Base-by-base conservation (phyloP, 768 basidiomycete species). In the Tylopilus cervinicoccineus region DNA sequence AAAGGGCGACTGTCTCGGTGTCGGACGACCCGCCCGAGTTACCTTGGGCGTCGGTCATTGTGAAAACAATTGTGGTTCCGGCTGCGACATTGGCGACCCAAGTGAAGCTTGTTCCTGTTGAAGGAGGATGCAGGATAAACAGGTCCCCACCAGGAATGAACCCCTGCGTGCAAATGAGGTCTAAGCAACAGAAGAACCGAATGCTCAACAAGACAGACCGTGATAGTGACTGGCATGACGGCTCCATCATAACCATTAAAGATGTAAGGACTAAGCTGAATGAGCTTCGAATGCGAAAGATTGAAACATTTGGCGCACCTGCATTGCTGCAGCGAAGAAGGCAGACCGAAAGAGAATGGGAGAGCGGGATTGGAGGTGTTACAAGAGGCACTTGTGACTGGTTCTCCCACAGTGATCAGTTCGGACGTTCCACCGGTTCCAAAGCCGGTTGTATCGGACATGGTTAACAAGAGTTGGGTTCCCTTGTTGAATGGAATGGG, bases 371-470 rank as follows among this genome's bases (percentile, higher is more conserved):
- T 61, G 11, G 70, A 68, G 0, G 76, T 77, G 50, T 79, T 70
- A 64, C 87, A 89, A 14, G 54, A 65, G 12, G 55, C 50, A 26
- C 53, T 24, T 24, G 73, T 75, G 13, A 71, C 60, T 3, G 81
- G 72, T 10, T 65, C 45, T 33, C 73, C 78, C 14, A 81, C 79
- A 1, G 69, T 72, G 33, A 83, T 54, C 6, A 85, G 40, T 37
- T 64, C 47, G 10, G 79, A 75, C 22, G 72, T 71, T 20, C 85
- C 88, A 5, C 87, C 88, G 10, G 81, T 71, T 36, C 70, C 85
- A 60, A 83, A 87, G 1, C 85, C 86, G 23, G 76, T 77, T 16
- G 79, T 71, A 59, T 90, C 88, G 23, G 83, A 88, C 83, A 90
- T 84, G 29, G 79, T 74, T 17, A 83, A 49, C 12, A 87, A 42